These are phyloP conservation scores for Platanthera zijinensis DNA, from an alignment of 106 monocot genomes.

Conservation along the genomic window DNA sequence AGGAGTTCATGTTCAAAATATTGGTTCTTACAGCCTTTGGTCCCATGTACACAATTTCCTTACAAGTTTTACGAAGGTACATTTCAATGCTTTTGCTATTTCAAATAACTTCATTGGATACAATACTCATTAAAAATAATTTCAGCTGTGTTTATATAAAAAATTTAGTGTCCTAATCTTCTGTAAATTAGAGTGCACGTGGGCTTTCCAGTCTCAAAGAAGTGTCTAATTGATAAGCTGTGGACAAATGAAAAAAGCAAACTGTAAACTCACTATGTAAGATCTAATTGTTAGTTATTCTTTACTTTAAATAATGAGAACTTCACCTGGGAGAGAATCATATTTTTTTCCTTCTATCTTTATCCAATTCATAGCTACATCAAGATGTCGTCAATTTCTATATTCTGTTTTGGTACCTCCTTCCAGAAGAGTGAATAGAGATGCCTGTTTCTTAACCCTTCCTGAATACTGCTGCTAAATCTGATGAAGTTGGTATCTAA, in stretches of 20 bases:
- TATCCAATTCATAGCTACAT: background rate
- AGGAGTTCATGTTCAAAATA: background rate
- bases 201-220: background rate
- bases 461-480: background rate
- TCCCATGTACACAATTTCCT: background rate
- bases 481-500: too few relatives aligned
- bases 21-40: background rate
- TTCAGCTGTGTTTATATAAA: background rate
- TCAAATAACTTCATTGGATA: background rate
- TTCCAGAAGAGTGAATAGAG: background rate
- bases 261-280: background rate
- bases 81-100: constrained; percentile 2
- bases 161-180: background rate
- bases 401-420: background rate
- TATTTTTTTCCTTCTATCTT: background rate
- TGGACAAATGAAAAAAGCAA: background rate
- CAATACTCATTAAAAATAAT: background rate
- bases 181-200: background rate
- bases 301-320: background rate
- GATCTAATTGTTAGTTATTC: background rate
- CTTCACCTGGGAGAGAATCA: background rate
- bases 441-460: background rate
- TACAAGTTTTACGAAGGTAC: constrained; percentile 2
- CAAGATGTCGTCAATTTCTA: background rate
- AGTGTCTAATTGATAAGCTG: background rate